Percentiles rank a stretch among this genome's conserved stretches.
Evolutionary conservation across 306 rosid species (phyloP).

Genomic region (Dicorynia guianensis): DNA sequence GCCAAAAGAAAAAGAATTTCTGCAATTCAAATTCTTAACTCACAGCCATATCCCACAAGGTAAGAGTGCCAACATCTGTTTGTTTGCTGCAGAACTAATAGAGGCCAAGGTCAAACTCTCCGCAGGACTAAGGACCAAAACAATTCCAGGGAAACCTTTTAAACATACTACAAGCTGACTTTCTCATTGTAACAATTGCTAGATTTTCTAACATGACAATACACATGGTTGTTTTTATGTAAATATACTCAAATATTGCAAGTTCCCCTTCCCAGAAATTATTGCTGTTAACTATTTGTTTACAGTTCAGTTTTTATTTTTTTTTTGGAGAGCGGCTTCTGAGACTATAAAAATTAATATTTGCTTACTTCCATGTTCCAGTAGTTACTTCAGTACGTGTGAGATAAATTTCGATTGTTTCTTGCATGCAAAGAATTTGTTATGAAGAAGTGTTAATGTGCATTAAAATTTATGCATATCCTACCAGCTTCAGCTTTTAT

Average conservation of each 20-base stretch:
- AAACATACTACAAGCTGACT: too few relatives aligned
- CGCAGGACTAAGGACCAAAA: not conserved
- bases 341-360: too few relatives aligned
- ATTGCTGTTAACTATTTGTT: too few relatives aligned
- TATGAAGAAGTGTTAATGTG: not conserved
- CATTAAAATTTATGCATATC: constrained; percentile 4
- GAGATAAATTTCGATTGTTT: not conserved
- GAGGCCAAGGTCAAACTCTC: not conserved
- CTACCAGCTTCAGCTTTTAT: constrained; percentile 8
- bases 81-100: not conserved
- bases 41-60: not conserved
- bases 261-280: not conserved
- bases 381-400: too few relatives aligned
- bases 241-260: not conserved
- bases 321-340: too few relatives aligned
- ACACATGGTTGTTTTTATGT: not conserved
- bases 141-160: too few relatives aligned
- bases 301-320: not conserved
- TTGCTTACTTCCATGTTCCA: too few relatives aligned
- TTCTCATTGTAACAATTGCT: not conserved
- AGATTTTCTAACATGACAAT: not conserved
- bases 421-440: not conserved
- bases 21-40: not conserved
- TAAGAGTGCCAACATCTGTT: not conserved
- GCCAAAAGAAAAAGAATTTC: too few relatives aligned